Evolutionary conservation across 2,329 filamentous ascomycete species (phyloP).

Genomic region (Neofusicoccum laricinum): DNA sequence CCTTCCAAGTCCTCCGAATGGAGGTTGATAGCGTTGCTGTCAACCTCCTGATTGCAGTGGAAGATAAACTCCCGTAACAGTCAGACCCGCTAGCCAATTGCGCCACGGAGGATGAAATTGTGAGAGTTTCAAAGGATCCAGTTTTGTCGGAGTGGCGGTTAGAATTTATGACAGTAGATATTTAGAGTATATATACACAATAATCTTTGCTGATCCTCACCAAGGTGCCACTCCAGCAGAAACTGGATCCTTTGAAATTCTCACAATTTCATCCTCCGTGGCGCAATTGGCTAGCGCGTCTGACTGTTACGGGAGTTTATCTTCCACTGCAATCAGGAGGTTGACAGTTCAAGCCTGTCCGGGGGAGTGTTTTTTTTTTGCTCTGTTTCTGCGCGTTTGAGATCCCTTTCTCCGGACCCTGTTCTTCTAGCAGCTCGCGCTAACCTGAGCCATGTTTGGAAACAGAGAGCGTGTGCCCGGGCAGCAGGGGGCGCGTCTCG

Average conservation of each 20-base stretch:
- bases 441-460: background rate
- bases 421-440: background rate
- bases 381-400: background rate
- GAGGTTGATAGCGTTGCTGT: too few relatives aligned
- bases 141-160: too few relatives aligned
- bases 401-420: background rate
- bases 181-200: too few relatives aligned
- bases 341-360: slow-evolving; percentile 19
- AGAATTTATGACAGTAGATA: too few relatives aligned
- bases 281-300: slow-evolving; percentile 57
- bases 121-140: too few relatives aligned
- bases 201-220: too few relatives aligned
- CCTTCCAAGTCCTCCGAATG: too few relatives aligned
- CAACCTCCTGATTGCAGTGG: slow-evolving; percentile 16
- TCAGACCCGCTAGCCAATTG: slow-evolving; percentile 59
- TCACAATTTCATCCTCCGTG: slow-evolving; percentile 38
- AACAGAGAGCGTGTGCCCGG: background rate
- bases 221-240: too few relatives aligned
- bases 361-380: slow-evolving; percentile 2
- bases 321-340: slow-evolving; percentile 11
- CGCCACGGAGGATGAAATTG: slow-evolving; percentile 39
- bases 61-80: slow-evolving; percentile 43
- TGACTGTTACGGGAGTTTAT: slow-evolving; percentile 49
- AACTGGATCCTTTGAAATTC: too few relatives aligned
- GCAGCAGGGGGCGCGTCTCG: background rate